A percentile compares a stretch with the other conserved stretches of the same genome.
These are phyloP conservation scores for Cryptosporidium ubiquitum DNA, from an alignment of 169 alveolate genomes.

Conservation along the genomic window DNA sequence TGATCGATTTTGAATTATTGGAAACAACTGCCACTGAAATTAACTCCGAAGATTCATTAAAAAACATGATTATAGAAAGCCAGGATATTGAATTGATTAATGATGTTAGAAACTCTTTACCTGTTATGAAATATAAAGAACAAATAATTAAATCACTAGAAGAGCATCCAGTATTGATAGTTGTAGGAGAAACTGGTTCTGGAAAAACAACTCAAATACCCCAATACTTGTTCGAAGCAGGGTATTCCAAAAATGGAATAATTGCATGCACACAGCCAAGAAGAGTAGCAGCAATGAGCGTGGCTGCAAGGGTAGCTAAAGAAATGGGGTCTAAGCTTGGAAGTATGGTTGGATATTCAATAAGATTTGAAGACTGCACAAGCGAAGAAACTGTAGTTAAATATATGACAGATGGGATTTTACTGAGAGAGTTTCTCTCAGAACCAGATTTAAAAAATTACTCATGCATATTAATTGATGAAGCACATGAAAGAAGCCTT, in stretches of 20 bases:
- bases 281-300: constrained; percentile 99
- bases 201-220: constrained; percentile 99
- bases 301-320: constrained; percentile 98
- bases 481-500: constrained; percentile 99
- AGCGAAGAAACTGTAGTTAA: constrained; percentile 93
- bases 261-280: constrained; percentile 99
- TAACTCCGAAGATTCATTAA: not conserved
- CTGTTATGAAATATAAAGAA: constrained; percentile 93
- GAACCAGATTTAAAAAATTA: constrained; percentile 95
- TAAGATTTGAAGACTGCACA: constrained; percentile 99
- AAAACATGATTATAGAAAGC: not conserved
- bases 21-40: constrained; percentile 25
- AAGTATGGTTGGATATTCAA: constrained; percentile 93
- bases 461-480: constrained; percentile 97
- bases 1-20: constrained; percentile 46
- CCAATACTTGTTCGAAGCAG: constrained; percentile 95
- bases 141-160: constrained; percentile 91
- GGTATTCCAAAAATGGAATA: constrained; percentile 94
- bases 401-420: constrained; percentile 99
- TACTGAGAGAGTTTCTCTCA: constrained; percentile 94
- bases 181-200: constrained; percentile 99
- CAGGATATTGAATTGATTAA: constrained; percentile 73
- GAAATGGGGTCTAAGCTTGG: constrained; percentile 98
- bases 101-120: constrained; percentile 85
- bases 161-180: constrained; percentile 91